These are phyloP conservation scores for Boletales sp. DNA, from an alignment of 768 basidiomycete species.

Conservation along the genomic window DNA sequence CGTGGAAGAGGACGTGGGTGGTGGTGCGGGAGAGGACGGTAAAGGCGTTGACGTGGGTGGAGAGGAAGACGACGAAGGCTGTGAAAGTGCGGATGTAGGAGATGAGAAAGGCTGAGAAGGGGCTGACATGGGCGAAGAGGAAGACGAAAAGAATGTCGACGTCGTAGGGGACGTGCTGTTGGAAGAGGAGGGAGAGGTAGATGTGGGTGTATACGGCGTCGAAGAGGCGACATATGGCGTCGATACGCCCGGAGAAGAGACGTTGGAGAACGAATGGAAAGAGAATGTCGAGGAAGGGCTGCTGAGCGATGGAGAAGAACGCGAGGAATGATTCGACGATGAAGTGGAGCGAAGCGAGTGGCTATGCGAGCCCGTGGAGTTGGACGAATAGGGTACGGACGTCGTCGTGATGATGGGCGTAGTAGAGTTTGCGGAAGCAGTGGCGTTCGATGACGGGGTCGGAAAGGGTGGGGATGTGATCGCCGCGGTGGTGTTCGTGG, in stretches of 20 bases:
- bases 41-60: background rate
- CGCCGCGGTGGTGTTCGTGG: constrained; percentile 3
- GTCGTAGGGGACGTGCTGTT: too few relatives aligned
- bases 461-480: constrained; percentile 7
- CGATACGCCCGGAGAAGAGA: background rate
- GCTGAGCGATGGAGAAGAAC: background rate
- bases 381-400: background rate
- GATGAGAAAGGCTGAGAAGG: background rate
- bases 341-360: background rate
- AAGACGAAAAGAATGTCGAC: background rate
- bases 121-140: background rate
- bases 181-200: too few relatives aligned
- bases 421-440: background rate
- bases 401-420: background rate
- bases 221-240: background rate
- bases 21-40: background rate
- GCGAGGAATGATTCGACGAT: background rate
- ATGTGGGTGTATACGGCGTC: too few relatives aligned
- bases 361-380: background rate
- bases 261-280: background rate
- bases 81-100: background rate
- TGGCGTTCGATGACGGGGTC: background rate
- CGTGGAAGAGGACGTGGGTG: background rate
- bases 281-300: background rate
- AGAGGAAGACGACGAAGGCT: background rate